These are phyloP conservation scores for Moricandia arvensis DNA, from an alignment of 345 rosid species.

Conservation along the genomic window DNA sequence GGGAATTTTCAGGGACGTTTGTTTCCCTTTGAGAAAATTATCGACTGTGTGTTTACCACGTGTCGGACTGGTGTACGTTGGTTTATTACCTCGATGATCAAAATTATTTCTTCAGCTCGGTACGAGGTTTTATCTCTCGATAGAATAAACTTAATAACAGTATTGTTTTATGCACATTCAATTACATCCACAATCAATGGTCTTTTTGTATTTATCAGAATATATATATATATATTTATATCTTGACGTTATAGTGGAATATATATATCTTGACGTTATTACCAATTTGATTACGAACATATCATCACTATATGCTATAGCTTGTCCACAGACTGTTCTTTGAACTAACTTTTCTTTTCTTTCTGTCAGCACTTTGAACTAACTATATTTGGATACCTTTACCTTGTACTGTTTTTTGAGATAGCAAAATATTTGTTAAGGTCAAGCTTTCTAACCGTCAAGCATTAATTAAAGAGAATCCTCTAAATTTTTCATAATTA, in stretches of 20 bases:
- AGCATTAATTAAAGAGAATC: not conserved
- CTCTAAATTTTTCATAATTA: not conserved
- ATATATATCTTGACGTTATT: not conserved
- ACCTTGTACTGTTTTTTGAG: not conserved
- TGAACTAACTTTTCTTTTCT: not conserved
- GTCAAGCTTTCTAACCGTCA: not conserved
- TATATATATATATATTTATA: too few relatives aligned
- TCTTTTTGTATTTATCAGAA: not conserved
- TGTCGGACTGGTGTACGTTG: not conserved
- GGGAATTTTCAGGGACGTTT: slow-evolving; percentile 21
- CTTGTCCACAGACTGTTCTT: not conserved
- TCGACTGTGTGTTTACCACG: slow-evolving; percentile 19
- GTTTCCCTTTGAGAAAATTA: slow-evolving; percentile 6
- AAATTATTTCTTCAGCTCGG: not conserved
- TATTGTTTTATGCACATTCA: not conserved
- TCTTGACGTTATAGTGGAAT: not conserved
- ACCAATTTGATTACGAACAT: not conserved
- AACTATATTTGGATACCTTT: not conserved
- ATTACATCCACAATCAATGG: not conserved
- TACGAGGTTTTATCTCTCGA: slow-evolving; percentile 12
- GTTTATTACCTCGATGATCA: not conserved
- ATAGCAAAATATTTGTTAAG: not conserved
- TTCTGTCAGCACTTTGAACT: too few relatives aligned
- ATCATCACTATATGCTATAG: not conserved
- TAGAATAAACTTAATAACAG: not conserved